Percentiles rank a stretch among this genome's conserved stretches.
phyloP scores from a whole-genome alignment of 129 eudicot species.

The Flaveria linearis region DNA sequence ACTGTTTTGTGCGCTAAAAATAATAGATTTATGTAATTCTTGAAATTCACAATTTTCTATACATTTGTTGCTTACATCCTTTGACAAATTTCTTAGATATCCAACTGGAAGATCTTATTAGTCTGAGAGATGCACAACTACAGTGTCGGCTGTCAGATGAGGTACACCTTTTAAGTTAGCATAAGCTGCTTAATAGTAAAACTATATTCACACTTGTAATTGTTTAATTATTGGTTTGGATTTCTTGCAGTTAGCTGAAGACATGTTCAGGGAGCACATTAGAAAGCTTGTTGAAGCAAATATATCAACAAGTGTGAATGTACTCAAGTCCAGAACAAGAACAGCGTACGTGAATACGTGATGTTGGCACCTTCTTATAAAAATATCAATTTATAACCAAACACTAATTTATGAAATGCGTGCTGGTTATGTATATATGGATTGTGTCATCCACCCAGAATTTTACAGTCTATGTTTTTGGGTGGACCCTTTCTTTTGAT shows the following conservation, averaged over 20 bases:
- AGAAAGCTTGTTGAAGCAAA: conserved; percentile 83
- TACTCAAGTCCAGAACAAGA: conserved; percentile 72
- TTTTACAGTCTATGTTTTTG: not conserved
- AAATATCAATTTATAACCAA: not conserved
- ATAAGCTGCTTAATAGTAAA: conserved; percentile 7
- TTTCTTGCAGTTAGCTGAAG: conserved; percentile 80
- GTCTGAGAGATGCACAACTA: conserved; percentile 80
- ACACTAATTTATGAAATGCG: not conserved
- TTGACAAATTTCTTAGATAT: conserved; percentile 51
- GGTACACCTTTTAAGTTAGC: conserved; percentile 43
- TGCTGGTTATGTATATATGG: not conserved
- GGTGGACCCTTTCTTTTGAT: not conserved
- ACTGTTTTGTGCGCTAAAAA: not conserved
- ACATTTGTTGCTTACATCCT: conserved; percentile 13
- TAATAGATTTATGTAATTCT: not conserved
- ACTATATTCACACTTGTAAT: conserved; percentile 6
- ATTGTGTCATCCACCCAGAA: not conserved
- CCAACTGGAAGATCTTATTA: conserved; percentile 59
- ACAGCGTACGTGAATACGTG: conserved; percentile 71
- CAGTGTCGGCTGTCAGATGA: conserved; percentile 82
- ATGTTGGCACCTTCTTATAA: conserved; percentile 8
- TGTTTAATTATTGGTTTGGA: conserved; percentile 17
- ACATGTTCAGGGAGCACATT: conserved; percentile 74
- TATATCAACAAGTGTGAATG: conserved; percentile 55
- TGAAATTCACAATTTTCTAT: not conserved